phyloP scores from a whole-genome alignment of 1,139 yeast genomes.

The Debaryomycetaceae sp. region DNA sequence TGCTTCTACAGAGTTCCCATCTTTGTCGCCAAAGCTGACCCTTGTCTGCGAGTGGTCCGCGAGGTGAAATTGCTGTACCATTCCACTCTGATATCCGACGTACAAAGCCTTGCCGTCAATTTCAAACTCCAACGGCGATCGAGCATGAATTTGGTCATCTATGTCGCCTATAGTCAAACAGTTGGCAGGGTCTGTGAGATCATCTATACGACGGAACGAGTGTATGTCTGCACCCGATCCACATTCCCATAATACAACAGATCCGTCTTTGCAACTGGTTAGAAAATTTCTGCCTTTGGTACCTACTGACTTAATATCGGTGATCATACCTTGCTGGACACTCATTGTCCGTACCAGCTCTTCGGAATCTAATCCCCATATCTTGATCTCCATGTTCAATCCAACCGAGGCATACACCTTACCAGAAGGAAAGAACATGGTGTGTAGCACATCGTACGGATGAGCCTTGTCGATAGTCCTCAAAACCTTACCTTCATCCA shows the following conservation, averaged over 20 bases:
- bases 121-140: conserved; percentile 12
- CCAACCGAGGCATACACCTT: conserved; percentile 55
- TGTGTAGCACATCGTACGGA: conserved; percentile 31
- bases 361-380: conserved; percentile 58
- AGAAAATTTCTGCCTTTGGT: conserved; percentile 59
- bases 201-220: conserved; percentile 30
- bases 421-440: conserved; percentile 56
- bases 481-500: conserved; percentile 11
- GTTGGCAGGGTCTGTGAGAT: conserved; percentile 29
- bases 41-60: conserved; percentile 15
- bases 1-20: conserved; percentile 10
- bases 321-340: conserved; percentile 45
- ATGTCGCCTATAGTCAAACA: conserved; percentile 13
- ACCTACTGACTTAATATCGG: conserved; percentile 49
- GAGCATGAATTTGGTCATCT: conserved; percentile 3
- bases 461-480: conserved; percentile 37
- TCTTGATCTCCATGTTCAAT: conserved; percentile 50
- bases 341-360: conserved; percentile 42
- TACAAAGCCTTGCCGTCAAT: conserved; percentile 25
- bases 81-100: conserved; percentile 49
- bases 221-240: conserved; percentile 48
- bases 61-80: conserved; percentile 24
- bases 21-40: conserved; percentile 4
- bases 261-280: conserved; percentile 50
- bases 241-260: conserved; percentile 64